phyloP scores from a whole-genome alignment of 805 yeast genomes.

The Cyberlindnera meyerae region DNA sequence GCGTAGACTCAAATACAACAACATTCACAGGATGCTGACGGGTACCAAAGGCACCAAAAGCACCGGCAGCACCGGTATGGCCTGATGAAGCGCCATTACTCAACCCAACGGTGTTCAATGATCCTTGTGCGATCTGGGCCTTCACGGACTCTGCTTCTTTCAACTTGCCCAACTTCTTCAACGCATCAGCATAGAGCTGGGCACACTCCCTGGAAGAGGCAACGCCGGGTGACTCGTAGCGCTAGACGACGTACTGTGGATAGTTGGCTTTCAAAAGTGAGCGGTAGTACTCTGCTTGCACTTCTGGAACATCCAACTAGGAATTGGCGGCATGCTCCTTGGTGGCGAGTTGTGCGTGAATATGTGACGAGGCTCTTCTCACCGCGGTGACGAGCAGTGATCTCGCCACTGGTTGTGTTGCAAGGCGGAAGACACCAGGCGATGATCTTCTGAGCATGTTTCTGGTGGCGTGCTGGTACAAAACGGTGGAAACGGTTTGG shows the following conservation, averaged over 20 bases:
- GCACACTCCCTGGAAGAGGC: conserved; percentile 79
- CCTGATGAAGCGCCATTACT: conserved; percentile 5
- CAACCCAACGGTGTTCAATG: conserved; percentile 9
- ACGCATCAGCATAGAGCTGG: conserved; percentile 72
- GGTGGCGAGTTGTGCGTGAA: conserved; percentile 39
- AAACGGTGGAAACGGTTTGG: too few species aligned
- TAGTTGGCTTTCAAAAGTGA: conserved; percentile 71
- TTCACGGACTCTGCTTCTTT: conserved; percentile 62
- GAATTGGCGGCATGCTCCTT: conserved; percentile 86
- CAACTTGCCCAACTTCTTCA: conserved; percentile 68
- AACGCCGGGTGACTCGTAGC: conserved; percentile 93
- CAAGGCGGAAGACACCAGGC: conserved; percentile 7
- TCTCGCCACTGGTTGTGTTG: conserved; percentile 8
- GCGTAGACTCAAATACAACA: conserved; percentile 80
- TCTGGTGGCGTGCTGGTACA: background rate
- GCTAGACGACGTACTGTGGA: conserved; percentile 93
- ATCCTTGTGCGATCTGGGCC: conserved; percentile 38
- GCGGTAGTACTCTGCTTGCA: conserved; percentile 82
- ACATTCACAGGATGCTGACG: conserved; percentile 88
- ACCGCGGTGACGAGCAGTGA: conserved; percentile 5
- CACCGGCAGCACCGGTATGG: too few species aligned
- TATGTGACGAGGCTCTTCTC: conserved; percentile 22
- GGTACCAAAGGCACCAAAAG: conserved; percentile 43
- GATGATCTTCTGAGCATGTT: conserved; percentile 10
- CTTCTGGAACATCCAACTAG: conserved; percentile 57